Evolutionary conservation across 1,284 basidiomycete species (phyloP), one percentile per base, ranked within the genome.

Genomic region (Moesziomyces aphidis): DNA sequence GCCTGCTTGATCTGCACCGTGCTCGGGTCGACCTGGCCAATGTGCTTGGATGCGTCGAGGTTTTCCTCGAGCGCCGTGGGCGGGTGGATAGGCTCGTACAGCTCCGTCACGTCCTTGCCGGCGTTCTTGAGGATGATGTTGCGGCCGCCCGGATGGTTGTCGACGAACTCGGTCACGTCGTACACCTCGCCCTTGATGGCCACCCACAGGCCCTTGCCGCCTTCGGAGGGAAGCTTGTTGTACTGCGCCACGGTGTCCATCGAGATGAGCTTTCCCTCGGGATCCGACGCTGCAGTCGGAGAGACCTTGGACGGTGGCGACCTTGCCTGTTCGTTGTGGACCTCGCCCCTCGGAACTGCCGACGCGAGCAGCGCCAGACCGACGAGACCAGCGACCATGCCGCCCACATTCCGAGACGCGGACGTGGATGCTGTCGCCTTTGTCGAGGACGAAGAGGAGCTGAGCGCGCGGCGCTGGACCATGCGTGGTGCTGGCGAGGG

Each of bases 121-220:
- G 90, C 92, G 77, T 93, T 91, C 77, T 90, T 91, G 36, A 94
- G 83, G 73, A 94, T 91, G 76, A 93, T 90, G 58, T 89, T 88
- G 36, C 89, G 86, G 9, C 93, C 94, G 50, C 93, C 94, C 0
- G 93, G 93, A 75, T 95, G 93, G 61, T 90, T 78, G 28, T 86
- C 86, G 49, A 96, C 86, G 83, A 96, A 95, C 13, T 92, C 90
- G 6, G 94, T 95, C 60, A 95, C n/a, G 26, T 85, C 84, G 66
- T 85, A 85, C 1, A 85, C 80, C 19, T 73, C 45, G 11, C 81
- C 78, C 31, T 85, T 75, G 62, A 85, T 74, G 9, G 80, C 76
- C 23, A 85, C 55, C 82, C 82, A 85, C 11, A 72, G 49, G 13
- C 72, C 72, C 34, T 70, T 55, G 8, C 72, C 72, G 43, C 79